Evolutionary conservation across 179 eudicot genomes (phyloP), one percentile per base, ranked within the genome.

Genomic region (Spergularia azorica): DNA sequence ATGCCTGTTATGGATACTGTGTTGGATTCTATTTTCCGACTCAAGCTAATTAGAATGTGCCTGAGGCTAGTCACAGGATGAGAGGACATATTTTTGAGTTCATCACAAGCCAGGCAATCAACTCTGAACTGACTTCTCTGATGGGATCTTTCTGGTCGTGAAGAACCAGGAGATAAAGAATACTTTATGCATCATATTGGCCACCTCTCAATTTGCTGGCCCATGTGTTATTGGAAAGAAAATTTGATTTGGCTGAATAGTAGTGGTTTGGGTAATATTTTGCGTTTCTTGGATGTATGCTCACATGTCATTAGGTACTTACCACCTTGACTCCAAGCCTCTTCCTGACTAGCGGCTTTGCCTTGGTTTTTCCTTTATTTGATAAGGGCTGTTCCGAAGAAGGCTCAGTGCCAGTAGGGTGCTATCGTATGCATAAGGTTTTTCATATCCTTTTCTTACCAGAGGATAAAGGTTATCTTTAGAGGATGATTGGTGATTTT

Each of bases 91-190:
- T 41, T 54, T 20, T n/a, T 21, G 11, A 57, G 15, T 66, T 43
- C 39, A 26, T 18, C 10, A 60, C 36, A n/a, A 68, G 39, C 58
- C 32, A 26, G 32, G 32, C 72, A 36, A 46, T 48, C n/a, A 50
- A 20, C 38, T 68, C 20, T 48, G 57, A 48, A 48, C 54, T 68
- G 72, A 68, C 72, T 68, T 15, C 38, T 17, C 72, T 68, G 20
- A 48, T 61, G 65, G 9, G 9, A 15, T 32, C 9, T 32, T 63
- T 63, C 32, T 38, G 6, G 48, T 63, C 67, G 5, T 17, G 9
- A 58, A 58, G 62, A 58, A 58, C 62, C 20, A 16, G 18, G 20
- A 58, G 10, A 8, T 58, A 6, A n/a, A 8, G 62, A 16, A 2
- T 58, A 16, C 20, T n/a, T 58, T 17, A 58, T 7, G 20, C 20